Conservation (phyloP, 306 rosid species). For the barrel medic (Medicago truncatula) region DNA sequence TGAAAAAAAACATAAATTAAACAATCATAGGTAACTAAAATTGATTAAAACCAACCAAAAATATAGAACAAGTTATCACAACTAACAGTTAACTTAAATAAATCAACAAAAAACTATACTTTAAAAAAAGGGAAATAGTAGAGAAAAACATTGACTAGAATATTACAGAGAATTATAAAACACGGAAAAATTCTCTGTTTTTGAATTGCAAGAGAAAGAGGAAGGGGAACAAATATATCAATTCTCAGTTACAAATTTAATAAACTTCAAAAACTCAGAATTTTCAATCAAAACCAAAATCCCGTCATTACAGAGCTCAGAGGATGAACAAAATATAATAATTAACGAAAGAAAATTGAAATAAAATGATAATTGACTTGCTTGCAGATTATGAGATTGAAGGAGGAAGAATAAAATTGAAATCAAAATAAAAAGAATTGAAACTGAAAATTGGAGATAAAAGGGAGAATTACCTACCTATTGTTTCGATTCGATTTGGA, state of each 20-base stretch:
- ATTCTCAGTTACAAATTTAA: background rate
- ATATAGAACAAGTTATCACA: background rate
- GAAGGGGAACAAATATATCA: background rate
- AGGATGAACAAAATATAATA: background rate
- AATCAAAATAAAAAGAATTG: background rate
- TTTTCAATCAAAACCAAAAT: conserved; percentile 15
- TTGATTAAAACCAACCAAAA: conserved; percentile 19
- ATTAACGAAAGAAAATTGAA: background rate
- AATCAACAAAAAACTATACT: background rate
- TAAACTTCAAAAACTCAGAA: background rate
- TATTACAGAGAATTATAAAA: background rate
- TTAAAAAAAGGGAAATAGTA: background rate
- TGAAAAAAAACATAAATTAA: background rate
- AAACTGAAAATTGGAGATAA: conserved; percentile 32
- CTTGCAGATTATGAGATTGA: background rate
- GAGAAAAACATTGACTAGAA: background rate
- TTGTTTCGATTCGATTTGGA: conserved; percentile 13
- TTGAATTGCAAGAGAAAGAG: background rate
- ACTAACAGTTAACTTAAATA: background rate
- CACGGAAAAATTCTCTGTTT: background rate
- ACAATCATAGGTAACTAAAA: background rate
- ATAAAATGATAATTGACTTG: conserved; percentile 6
- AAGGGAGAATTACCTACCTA: conserved; percentile 30
- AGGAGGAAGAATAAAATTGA: background rate
- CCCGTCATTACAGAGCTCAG: background rate